phyloP scores from a whole-genome alignment of 2,329 filamentous ascomycete species.

The Pestalotiopsis sp. region DNA sequence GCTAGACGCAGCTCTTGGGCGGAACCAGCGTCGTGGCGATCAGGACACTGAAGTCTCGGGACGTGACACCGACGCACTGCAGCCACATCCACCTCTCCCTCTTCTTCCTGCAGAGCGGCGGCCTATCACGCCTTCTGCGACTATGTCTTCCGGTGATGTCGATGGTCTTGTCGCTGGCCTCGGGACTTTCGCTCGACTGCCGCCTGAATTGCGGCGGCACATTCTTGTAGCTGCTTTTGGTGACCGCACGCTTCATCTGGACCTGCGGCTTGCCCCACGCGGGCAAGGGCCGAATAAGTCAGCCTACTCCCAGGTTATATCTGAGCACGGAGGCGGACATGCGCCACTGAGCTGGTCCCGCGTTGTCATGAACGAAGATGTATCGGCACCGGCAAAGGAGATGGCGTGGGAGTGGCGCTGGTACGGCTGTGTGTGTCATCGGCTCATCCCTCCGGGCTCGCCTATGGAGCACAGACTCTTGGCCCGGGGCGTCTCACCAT shows the following conservation, averaged over 20 bases:
- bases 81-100: neutral
- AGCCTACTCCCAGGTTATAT: neutral
- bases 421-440: neutral
- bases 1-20: neutral
- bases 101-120: neutral
- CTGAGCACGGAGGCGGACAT: neutral
- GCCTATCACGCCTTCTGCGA: neutral
- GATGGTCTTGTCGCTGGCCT: neutral
- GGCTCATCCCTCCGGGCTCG: neutral
- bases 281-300: neutral
- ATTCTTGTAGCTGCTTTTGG: neutral
- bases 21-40: neutral
- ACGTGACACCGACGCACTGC: neutral
- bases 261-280: neutral
- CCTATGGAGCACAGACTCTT: neutral
- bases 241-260: neutral
- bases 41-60: neutral
- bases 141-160: too few relatives aligned
- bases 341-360: neutral
- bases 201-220: neutral
- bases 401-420: neutral
- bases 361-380: neutral
- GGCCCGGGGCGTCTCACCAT: neutral
- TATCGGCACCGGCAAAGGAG: neutral
- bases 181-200: neutral